Conservation (phyloP, 192 early-diverging fungal genomes). For the Geranomyces michiganensis region DNA sequence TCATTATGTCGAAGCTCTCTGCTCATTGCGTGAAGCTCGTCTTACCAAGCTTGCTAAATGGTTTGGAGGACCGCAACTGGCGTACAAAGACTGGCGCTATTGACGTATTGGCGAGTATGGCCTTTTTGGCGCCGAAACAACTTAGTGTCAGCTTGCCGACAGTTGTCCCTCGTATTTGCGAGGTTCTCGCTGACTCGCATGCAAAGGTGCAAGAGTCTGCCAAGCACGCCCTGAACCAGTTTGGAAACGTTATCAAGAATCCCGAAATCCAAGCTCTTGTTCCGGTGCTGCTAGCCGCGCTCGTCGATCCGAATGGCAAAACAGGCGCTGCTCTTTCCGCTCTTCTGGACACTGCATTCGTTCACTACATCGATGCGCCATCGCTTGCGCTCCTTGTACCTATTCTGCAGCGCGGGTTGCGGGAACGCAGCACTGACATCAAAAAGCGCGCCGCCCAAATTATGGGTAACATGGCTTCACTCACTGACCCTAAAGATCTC, state of each 20-base stretch:
- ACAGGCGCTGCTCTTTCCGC: conserved; percentile 80
- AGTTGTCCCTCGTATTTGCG: conserved; percentile 88
- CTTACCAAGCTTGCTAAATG: conserved; percentile 83
- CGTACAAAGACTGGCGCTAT: conserved; percentile 96
- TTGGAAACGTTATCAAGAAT: conserved; percentile 96
- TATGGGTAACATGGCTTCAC: conserved; percentile 95
- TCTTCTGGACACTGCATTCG: conserved; percentile 92
- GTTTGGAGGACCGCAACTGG: conserved; percentile 90
- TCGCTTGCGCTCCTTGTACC: conserved; percentile 94
- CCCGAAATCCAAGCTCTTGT: conserved; percentile 95
- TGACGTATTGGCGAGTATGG: conserved; percentile 94
- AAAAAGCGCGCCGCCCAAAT: conserved; percentile 98
- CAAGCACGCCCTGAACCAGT: conserved; percentile 77
- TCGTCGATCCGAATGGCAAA: conserved; percentile 85
- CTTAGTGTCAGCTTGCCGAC: conserved; percentile 86
- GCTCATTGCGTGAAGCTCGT: conserved; percentile 97
- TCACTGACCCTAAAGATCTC: conserved; percentile 91
- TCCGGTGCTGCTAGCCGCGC: conserved; percentile 80
- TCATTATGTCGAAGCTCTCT: conserved; percentile 93
- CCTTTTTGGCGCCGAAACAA: conserved; percentile 94
- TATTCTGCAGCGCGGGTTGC: conserved; percentile 89
- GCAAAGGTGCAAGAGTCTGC: conserved; percentile 87
- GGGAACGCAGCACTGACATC: conserved; percentile 82
- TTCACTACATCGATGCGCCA: conserved; percentile 98
- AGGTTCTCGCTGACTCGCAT: conserved; percentile 93